A percentile compares a stretch with the other conserved stretches of the same genome.
Conservation (phyloP, 225 moss, liverwort and hornwort species). For the Pleurozium schreberi region DNA sequence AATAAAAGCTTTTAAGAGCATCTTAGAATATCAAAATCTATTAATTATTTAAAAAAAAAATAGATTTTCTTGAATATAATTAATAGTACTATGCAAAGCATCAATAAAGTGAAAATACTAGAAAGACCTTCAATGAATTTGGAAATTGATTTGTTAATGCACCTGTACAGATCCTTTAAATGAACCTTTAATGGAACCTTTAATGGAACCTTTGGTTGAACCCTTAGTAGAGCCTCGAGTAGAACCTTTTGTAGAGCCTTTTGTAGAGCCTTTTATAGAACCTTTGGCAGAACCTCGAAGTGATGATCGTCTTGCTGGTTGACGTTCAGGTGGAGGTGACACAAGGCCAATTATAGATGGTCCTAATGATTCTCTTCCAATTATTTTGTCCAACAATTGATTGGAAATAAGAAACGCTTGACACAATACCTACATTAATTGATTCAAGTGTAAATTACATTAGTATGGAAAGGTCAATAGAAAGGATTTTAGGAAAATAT, state of each 20-base stretch:
- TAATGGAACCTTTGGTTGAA: neutral
- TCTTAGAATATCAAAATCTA: neutral
- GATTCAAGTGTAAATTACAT: neutral
- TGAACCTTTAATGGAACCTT: neutral
- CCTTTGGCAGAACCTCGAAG: neutral
- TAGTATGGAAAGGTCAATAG: neutral
- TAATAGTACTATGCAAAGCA: neutral
- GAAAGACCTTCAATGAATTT: neutral
- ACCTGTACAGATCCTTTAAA: neutral
- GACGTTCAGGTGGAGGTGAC: neutral
- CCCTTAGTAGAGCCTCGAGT: neutral
- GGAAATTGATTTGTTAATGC: too few species aligned
- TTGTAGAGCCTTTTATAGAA: neutral
- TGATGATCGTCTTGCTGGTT: neutral
- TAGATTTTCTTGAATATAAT: neutral
- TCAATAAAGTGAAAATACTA: neutral
- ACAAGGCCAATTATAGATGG: neutral
- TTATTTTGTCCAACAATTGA: constrained; percentile 38
- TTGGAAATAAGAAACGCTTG: constrained; percentile 51
- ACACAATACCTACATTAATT: constrained; percentile 30
- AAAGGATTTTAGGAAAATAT: neutral
- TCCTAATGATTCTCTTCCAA: constrained; percentile 29
- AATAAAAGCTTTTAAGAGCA: neutral
- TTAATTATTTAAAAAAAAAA: too few species aligned
- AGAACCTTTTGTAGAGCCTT: neutral